Base-by-base conservation (phyloP, 2,329 filamentous ascomycete species). In the Fusarium marasasianum region DNA sequence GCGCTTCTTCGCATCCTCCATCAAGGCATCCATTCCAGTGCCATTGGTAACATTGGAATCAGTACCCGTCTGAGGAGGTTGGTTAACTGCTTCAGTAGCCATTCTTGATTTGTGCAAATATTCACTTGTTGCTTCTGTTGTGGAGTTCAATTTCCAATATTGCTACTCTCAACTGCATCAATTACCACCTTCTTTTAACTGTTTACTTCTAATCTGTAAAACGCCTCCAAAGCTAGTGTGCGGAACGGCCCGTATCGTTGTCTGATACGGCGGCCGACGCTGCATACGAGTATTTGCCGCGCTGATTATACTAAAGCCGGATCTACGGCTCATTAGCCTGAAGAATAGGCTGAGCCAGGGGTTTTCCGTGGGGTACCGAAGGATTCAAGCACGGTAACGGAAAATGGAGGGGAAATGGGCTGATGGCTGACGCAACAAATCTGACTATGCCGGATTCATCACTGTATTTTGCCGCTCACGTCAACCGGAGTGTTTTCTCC, bases 21-120 rank as follows among this genome's bases (percentile, higher is more conserved):
- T 61, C 14, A 61, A 8, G 10, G 58, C 58, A 54, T 61, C 58
- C 58, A 61, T 61, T 6, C 58, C 58, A 24, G 58, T 61, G 58
- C 58, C 58, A 54, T 61, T 61, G 11, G 58, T 29, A 43, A 61
- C 48, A 7, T 37, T 61, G 58, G 58, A 24, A 5, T 61, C 58
- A 11, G 45, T 6, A 31, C 45, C 45, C 45, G 22, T 60, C 44
- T 40, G 35, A 44, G 37, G 26, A 29, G 29, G 14, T 43, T 61
- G 45, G 10, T 40, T 54, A 1, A 33, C 58, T 35, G 58, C 37
- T 54, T 61, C 37, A 29, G 58, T 54, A 13, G 58, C 45, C 58
- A 61, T 61, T n/a, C 40, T n/a, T 43, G 29, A 41, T 31, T 53
- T 41, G 31, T 31, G 37, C 26, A 31, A 35, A 41, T 43, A 10